These are phyloP conservation scores for Tephrocybe sp. DNA, from an alignment of 768 basidiomycete species.

Conservation along the genomic window DNA sequence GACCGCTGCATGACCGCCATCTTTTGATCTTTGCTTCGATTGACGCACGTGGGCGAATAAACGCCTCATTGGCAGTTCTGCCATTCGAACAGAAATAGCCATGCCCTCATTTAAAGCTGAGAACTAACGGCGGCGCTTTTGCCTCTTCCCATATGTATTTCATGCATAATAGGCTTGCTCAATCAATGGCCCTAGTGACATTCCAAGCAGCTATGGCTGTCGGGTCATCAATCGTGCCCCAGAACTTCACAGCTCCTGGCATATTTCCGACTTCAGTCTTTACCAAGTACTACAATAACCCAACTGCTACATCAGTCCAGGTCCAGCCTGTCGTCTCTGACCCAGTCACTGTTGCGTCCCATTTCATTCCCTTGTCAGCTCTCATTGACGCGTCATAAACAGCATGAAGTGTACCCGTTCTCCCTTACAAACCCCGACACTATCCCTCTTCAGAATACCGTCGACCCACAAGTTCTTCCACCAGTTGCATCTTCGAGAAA, in stretches of 20 bases:
- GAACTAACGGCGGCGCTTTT: no score
- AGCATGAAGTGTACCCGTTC: constrained; percentile 60
- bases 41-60: no score
- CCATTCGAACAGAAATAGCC: no score
- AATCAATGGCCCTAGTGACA: neutral
- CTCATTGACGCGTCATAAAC: constrained; percentile 2
- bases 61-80: no score
- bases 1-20: no score
- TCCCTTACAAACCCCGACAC: constrained; percentile 60
- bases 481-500: constrained; percentile 44
- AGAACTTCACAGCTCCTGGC: constrained; percentile 58
- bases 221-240: constrained; percentile 27
- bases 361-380: neutral
- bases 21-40: no score
- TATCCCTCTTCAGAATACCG: constrained; percentile 57
- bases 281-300: constrained; percentile 65
- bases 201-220: constrained; percentile 9
- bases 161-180: constrained; percentile 6
- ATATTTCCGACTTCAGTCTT: constrained; percentile 65
- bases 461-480: constrained; percentile 66
- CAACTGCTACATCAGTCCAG: constrained; percentile 69
- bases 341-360: constrained; percentile 51
- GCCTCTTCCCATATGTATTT: neutral
- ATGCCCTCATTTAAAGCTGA: no score
- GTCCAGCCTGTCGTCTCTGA: constrained; percentile 78